Evolutionary conservation across 108 stramenopile genomes (phyloP).

Genomic region (Cyclotella kingstonii): DNA sequence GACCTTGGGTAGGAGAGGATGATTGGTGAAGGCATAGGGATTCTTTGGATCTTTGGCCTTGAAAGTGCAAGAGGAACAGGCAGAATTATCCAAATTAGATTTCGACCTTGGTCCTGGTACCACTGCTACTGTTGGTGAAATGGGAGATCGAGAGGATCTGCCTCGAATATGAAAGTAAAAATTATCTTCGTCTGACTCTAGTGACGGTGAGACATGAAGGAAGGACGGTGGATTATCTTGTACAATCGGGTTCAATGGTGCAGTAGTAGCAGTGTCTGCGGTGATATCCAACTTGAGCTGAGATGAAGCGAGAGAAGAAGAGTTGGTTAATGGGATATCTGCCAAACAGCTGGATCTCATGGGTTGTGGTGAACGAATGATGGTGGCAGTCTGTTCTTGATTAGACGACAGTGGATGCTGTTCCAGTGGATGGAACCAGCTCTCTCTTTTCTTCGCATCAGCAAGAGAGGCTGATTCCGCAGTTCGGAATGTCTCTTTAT

Average conservation of each 20-base stretch:
- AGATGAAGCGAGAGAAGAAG: too few relatives aligned
- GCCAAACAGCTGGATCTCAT: background rate
- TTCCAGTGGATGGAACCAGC: background rate
- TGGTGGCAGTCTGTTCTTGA: background rate
- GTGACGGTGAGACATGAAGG: background rate
- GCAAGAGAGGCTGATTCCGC: background rate
- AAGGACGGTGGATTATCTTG: constrained; percentile 3
- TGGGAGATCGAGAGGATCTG: too few relatives aligned
- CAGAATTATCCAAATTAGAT: background rate
- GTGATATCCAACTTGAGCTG: too few relatives aligned
- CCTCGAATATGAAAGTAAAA: constrained; percentile 17
- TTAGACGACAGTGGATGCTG: background rate
- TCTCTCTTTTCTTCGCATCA: background rate
- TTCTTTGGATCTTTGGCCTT: constrained; percentile 13
- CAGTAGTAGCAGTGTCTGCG: background rate
- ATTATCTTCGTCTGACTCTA: constrained; percentile 18
- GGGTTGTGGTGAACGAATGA: constrained; percentile 4
- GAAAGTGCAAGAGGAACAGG: too few relatives aligned
- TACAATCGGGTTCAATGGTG: background rate
- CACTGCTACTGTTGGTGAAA: background rate
- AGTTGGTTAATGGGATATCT: background rate
- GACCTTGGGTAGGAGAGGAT: constrained; percentile 10
- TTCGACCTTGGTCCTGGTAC: background rate
- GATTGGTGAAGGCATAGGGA: constrained; percentile 24
- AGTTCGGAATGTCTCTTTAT: background rate